Percentiles rank a stretch among this genome's conserved stretches.
These are phyloP conservation scores for Phalaenopsis hybrid DNA, from an alignment of 116 monocot species.

Conservation along the genomic window DNA sequence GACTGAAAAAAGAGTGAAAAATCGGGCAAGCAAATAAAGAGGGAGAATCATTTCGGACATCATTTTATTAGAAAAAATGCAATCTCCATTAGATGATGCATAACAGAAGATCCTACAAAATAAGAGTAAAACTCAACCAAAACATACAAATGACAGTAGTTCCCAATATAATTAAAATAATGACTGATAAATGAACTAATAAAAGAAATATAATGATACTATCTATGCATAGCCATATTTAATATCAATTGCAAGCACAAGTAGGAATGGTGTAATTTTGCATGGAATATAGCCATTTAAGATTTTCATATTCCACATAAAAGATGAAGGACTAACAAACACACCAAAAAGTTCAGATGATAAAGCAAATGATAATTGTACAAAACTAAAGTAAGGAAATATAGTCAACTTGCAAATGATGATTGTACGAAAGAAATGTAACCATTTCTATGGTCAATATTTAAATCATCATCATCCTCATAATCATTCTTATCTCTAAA, in stretches of 20 bases:
- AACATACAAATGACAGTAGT: too few relatives aligned
- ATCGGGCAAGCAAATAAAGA: too few relatives aligned
- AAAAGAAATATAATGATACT: too few relatives aligned
- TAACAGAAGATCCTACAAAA: too few relatives aligned
- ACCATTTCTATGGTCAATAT: neutral
- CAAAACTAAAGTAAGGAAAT: neutral
- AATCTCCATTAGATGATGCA: too few relatives aligned
- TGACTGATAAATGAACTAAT: too few relatives aligned
- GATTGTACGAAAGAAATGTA: neutral
- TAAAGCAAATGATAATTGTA: neutral
- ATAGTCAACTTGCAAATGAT: neutral
- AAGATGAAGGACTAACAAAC: neutral
- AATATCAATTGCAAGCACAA: neutral
- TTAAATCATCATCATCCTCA: neutral
- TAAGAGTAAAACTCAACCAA: too few relatives aligned
- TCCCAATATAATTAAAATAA: too few relatives aligned
- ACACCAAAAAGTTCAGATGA: neutral
- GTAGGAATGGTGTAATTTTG: neutral
- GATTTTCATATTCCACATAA: neutral
- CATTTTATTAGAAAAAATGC: too few relatives aligned
- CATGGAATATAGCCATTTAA: neutral
- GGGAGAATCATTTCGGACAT: too few relatives aligned
- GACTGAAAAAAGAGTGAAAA: too few relatives aligned
- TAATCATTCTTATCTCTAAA: neutral
- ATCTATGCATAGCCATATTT: too few relatives aligned